Base-by-base conservation (phyloP, 2,329 filamentous ascomycete species). In the Clonostachys rhizophaga region DNA sequence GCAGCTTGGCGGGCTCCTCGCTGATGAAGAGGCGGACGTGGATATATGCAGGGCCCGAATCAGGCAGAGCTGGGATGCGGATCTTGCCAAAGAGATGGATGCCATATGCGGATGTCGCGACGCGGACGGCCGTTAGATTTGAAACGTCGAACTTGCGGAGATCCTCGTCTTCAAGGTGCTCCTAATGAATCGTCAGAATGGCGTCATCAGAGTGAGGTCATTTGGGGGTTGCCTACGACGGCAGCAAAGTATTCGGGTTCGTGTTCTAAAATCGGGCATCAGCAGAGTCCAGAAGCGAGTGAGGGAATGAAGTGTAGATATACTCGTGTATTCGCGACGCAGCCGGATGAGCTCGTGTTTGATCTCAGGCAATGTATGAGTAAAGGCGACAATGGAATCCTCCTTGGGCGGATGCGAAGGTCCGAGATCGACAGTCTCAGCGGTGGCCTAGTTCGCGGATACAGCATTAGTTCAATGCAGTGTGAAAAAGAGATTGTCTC, bases 1-100 rank as follows among this genome's bases (percentile, higher is more conserved):
- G 82, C 76, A 91, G 76, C 79, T 96, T 91, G 34, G 91, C 90
- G 42, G 90, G 87, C 63, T 89, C 87, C 52, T 96, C 78, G 9
- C 89, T 85, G 50, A 96, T 83, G 62, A 84, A 94, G 45, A 95
- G 87, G 70, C 96, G 91, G 54, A 96, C 79, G 67, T 96, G 96
- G 6, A 87, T 83, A 48, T 95, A 77, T 0, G 86, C 68, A 50
- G 85, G 84, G 52, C 84, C 84, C 45, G 72, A 70, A 44, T 72
- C 70, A 36, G 76, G 66, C 36, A 58, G 34, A 39, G 51, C 55
- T 35, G 66, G 59, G 44, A 79, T 74, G 3, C 79, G 74, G 68
- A 96, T 89, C 61, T 96, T 72, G 52, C 83, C 76, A 47, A 92
- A 84, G 2, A 92, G 90, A 40, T 86, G 78, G 52, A 88, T 75